phyloP scores from a whole-genome alignment of 1,284 basidiomycete genomes.

The Trichosporon sp. region DNA sequence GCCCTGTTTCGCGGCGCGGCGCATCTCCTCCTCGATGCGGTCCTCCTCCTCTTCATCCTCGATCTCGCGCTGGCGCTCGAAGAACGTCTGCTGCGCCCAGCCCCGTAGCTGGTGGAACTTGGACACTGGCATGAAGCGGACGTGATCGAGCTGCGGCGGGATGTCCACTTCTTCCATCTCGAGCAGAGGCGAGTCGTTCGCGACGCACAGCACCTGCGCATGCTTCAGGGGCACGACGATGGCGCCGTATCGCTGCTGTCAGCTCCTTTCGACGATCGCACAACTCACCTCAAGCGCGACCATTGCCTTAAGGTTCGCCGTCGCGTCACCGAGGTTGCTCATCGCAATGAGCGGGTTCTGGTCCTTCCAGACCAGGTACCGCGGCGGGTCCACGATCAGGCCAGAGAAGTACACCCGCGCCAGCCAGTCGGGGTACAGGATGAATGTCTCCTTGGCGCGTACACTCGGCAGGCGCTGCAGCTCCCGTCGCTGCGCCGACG shows the following conservation, averaged over 20 bases:
- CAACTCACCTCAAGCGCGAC: conserved; percentile 22
- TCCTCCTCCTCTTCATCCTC: background rate
- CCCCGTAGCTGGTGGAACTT: background rate
- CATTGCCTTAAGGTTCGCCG: conserved; percentile 13
- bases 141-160: background rate
- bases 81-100: background rate
- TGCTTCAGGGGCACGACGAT: conserved; percentile 17
- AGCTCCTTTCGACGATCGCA: background rate
- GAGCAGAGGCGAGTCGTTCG: background rate
- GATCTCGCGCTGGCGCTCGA: background rate
- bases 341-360: conserved; percentile 8
- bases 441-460: background rate
- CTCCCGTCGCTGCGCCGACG: background rate
- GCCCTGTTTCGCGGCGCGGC: background rate
- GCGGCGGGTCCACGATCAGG: conserved; percentile 6
- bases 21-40: background rate
- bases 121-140: background rate
- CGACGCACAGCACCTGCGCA: conserved; percentile 13
- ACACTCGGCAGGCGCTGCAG: conserved; percentile 4
- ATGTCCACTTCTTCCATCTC: background rate
- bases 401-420: conserved; percentile 22
- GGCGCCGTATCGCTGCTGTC: conserved; percentile 19
- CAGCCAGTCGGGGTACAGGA: conserved; percentile 23
- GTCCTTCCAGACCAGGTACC: background rate
- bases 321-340: conserved; percentile 9